phyloP scores from a whole-genome alignment of 768 basidiomycete species.

The Boletus pseudo-olivaceus region DNA sequence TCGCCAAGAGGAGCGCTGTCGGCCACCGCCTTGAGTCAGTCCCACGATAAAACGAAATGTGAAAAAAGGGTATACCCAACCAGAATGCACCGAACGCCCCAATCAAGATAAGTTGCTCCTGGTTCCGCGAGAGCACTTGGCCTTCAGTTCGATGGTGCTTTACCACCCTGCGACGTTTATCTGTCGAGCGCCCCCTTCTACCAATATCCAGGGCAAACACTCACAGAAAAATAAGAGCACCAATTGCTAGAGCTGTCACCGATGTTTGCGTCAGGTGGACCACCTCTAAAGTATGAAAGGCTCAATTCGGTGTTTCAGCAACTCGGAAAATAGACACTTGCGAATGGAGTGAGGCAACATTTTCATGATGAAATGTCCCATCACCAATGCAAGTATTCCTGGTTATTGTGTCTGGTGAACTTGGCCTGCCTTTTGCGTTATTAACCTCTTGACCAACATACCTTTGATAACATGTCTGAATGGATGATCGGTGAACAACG shows the following conservation, averaged over 20 bases:
- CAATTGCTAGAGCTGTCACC: constrained; percentile 65
- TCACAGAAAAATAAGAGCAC: constrained; percentile 64
- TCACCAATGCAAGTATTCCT: constrained; percentile 47
- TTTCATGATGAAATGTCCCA: constrained; percentile 51
- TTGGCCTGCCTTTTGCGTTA: neutral
- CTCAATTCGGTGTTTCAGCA: constrained; percentile 8
- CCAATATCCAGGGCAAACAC: constrained; percentile 20
- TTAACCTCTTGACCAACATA: constrained; percentile 9
- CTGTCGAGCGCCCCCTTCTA: neutral
- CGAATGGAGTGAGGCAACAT: constrained; percentile 38
- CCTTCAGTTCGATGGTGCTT: constrained; percentile 62
- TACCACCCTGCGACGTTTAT: constrained; percentile 45
- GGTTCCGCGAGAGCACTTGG: constrained; percentile 59
- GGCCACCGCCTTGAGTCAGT: constrained; percentile 3
- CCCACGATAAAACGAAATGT: neutral
- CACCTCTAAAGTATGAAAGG: constrained; percentile 42
- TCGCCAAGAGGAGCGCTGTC: constrained; percentile 42
- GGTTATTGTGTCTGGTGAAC: constrained; percentile 13
- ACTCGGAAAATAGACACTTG: constrained; percentile 19
- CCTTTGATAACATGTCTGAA: constrained; percentile 33
- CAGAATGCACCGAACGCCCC: constrained; percentile 70
- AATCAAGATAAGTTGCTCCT: constrained; percentile 73
- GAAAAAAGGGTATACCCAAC: constrained; percentile 52
- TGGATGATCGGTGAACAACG: constrained; percentile 31
- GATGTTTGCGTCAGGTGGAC: constrained; percentile 71